Evolutionary conservation across 495 filamentous ascomycete species (phyloP), one percentile per base, ranked within the genome.

Genomic region (Aspergillus incahuasiensis): DNA sequence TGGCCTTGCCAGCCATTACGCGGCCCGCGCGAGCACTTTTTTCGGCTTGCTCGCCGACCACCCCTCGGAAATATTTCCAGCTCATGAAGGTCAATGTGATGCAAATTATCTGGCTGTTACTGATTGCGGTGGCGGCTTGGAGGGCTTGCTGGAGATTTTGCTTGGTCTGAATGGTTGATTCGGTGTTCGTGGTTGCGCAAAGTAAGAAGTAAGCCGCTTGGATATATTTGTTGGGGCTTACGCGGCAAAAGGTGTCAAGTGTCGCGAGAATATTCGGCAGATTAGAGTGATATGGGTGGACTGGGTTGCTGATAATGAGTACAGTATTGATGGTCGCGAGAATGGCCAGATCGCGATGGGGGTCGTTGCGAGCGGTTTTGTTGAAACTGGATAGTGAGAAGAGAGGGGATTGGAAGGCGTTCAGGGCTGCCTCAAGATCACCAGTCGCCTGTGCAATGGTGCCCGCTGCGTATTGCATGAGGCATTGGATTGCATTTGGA

Each of bases 1-100:
- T 82, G 46, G 84, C 84, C 65, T 84, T 87, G 63, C 82, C 83
- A 5, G 91, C 90, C 75, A 92, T 84, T 13, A 79, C 81, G 50
- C 83, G 75, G 25, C 82, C 88, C 0, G 91, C 91, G 41, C 81
- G 79, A 0, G 88, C 89, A 57, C 87, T 88, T 74, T 96, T 97
- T 59, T 95, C 84, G 2, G 92, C 88, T 71, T 97, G 92, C 54
- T 91, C 90, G 34, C 89, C 90, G 2, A 96, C 82, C 12, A 92
- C 87, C 28, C 86, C 87, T 22, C 82, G 79, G 74, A 97, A 97
- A 68, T 97, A 91, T 43, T 84, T 81, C 67, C 76, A 81, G 60
- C 87, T 86, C 90, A 97, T 92, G 60, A 95, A 83, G 58, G 82
- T 90, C 39, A 99, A 77, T 5, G 86, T 83, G 58, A 97, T 89